Evolutionary conservation across 148 eudicot species (phyloP).

Genomic region (Spergularia bocconei): DNA sequence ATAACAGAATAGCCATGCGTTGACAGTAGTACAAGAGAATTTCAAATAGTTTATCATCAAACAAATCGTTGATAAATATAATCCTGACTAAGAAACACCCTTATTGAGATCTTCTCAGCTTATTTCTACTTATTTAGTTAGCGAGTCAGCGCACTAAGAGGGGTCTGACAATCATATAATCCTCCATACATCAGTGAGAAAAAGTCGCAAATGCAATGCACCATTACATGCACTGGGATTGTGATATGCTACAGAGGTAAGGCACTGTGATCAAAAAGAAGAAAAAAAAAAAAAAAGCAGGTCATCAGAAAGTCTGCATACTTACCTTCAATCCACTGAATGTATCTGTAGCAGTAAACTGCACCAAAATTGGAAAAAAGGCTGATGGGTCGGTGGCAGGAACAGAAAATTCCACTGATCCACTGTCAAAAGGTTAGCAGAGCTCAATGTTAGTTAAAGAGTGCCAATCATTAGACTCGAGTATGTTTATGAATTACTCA

Average conservation of each 20-base stretch:
- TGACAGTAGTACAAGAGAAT: too few species aligned
- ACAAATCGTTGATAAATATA: too few species aligned
- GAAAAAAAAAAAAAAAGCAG: not conserved
- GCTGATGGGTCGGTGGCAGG: conserved; percentile 69
- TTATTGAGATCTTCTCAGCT: too few species aligned
- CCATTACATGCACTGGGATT: not conserved
- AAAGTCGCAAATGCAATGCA: not conserved
- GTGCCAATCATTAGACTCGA: not conserved
- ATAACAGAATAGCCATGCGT: too few species aligned
- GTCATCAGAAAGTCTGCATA: not conserved
- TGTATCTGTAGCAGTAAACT: conserved; percentile 62
- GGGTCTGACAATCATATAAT: too few species aligned
- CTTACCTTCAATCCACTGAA: conserved; percentile 80
- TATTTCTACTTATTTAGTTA: too few species aligned
- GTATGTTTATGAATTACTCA: not conserved
- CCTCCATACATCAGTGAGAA: too few species aligned
- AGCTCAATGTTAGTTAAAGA: not conserved
- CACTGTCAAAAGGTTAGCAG: conserved; percentile 43
- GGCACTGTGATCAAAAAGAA: too few species aligned
- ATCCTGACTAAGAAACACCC: too few species aligned
- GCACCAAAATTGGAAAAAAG: conserved; percentile 81
- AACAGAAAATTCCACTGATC: conserved; percentile 77
- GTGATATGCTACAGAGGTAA: not conserved
- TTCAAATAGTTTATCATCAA: too few species aligned
- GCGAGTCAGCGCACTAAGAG: too few species aligned